These are phyloP conservation scores for Suillus weaverae DNA, from an alignment of 768 basidiomycete species.

Conservation along the genomic window DNA sequence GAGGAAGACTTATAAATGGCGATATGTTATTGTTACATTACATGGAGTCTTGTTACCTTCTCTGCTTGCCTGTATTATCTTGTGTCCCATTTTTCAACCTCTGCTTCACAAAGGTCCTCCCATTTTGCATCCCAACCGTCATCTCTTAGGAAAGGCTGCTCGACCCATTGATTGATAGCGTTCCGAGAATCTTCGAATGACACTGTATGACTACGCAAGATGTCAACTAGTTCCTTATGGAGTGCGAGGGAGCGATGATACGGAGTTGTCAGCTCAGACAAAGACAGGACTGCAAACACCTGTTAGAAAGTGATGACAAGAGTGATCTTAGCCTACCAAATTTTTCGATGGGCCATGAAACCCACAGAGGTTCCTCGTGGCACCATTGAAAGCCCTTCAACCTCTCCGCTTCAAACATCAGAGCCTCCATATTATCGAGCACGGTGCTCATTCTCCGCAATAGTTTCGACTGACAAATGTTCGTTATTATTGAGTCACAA, in stretches of 20 bases:
- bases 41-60: conserved; percentile 11
- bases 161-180: conserved; percentile 64
- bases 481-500: background rate
- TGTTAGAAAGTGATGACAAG: background rate
- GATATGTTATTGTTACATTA: conserved; percentile 13
- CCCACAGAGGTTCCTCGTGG: conserved; percentile 72
- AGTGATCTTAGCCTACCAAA: conserved; percentile 49
- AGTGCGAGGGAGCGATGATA: conserved; percentile 67
- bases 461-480: conserved; percentile 56
- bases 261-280: conserved; percentile 55
- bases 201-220: conserved; percentile 61
- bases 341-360: conserved; percentile 78
- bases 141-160: conserved; percentile 67
- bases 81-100: conserved; percentile 70
- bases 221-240: conserved; percentile 55
- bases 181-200: conserved; percentile 71
- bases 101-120: conserved; percentile 78
- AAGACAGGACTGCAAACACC: conserved; percentile 45
- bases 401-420: conserved; percentile 70
- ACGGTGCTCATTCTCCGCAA: conserved; percentile 64
- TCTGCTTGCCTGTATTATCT: conserved; percentile 21
- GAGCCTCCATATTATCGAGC: conserved; percentile 62
- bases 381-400: conserved; percentile 73
- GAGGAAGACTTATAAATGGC: conserved; percentile 62
- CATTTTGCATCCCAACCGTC: conserved; percentile 68